Conservation (phyloP, 306 rosid genomes). For the Abrus precatorius region DNA sequence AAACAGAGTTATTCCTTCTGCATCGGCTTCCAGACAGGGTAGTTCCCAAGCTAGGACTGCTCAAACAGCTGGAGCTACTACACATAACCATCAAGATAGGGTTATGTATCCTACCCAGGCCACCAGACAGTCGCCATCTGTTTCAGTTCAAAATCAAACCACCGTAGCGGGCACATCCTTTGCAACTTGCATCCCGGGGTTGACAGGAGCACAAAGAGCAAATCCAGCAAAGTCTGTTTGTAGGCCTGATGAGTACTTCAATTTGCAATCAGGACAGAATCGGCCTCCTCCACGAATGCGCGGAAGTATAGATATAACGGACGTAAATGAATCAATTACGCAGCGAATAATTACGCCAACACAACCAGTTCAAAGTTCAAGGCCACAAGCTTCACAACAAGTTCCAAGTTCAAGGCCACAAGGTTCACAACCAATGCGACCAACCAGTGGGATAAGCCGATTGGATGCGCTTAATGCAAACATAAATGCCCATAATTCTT, state of each 20-base stretch:
- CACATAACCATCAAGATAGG: constrained; percentile 53
- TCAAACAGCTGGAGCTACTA: constrained; percentile 53
- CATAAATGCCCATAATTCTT: constrained; percentile 49
- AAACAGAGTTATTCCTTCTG: constrained; percentile 42
- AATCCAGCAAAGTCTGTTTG: constrained; percentile 54
- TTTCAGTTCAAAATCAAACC: constrained; percentile 57
- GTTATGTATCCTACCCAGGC: constrained; percentile 47
- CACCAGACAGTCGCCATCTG: constrained; percentile 54
- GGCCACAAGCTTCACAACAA: constrained; percentile 35
- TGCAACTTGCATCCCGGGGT: constrained; percentile 48
- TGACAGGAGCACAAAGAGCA: constrained; percentile 60
- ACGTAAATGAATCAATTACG: constrained; percentile 55
- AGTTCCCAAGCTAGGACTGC: constrained; percentile 44
- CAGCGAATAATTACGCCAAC: constrained; percentile 72
- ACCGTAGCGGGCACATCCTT: constrained; percentile 48
- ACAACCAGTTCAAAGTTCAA: constrained; percentile 40
- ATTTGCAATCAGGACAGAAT: constrained; percentile 57
- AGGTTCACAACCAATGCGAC: constrained; percentile 36
- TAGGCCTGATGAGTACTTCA: constrained; percentile 50
- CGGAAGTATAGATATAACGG: constrained; percentile 71
- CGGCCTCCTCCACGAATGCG: constrained; percentile 90
- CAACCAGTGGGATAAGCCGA: constrained; percentile 39
- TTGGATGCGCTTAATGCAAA: constrained; percentile 46
- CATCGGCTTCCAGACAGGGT: constrained; percentile 56
- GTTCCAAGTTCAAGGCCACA: constrained; percentile 28